phyloP scores from a whole-genome alignment of 129 eudicot genomes.

The sunflower (Helianthus annuus) region HanXRQr2.0-SUNRISE NC_035443.2:123805305-123805804 shows the following conservation, averaged over 20 bases:
- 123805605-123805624: no score
- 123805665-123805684: slow-evolving; percentile 44
- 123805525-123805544: slow-evolving; percentile 41
- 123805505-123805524: slow-evolving; percentile 60
- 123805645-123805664: slow-evolving; percentile 46
- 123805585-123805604: no score
- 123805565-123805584: no score
- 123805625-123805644: no score
- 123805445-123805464: slow-evolving; percentile 56
- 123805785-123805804: neutral
- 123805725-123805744: neutral
- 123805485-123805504: slow-evolving; percentile 62
- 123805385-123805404: slow-evolving; percentile 70
- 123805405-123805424: slow-evolving; percentile 72
- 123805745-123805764: neutral
- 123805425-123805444: slow-evolving; percentile 72
- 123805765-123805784: neutral
- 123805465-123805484: slow-evolving; percentile 43
- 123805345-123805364: slow-evolving; percentile 80
- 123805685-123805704: no score
- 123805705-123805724: no score
- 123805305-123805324: neutral
- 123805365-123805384: slow-evolving; percentile 81
- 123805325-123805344: slow-evolving; percentile 12
- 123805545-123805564: no score